Evolutionary conservation across 345 rosid species (phyloP).

Genomic region (Lepidium aucheri): DNA sequence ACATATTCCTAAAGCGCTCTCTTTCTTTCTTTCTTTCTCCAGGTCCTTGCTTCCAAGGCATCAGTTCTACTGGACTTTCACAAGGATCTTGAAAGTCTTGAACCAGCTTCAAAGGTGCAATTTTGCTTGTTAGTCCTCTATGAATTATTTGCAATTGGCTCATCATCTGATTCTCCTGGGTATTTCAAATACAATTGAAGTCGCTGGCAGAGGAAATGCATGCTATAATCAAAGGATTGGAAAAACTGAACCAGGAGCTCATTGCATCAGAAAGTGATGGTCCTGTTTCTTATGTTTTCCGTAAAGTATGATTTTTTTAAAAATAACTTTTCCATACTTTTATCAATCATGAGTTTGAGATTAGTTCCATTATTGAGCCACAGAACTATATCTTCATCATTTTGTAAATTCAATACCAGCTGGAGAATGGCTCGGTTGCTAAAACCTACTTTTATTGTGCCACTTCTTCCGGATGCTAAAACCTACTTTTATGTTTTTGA

Average conservation of each 20-base stretch:
- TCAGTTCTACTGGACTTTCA: slow-evolving; percentile 79
- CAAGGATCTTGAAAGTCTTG: slow-evolving; percentile 76
- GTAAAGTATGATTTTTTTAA: slow-evolving; percentile 41
- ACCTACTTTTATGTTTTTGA: neutral
- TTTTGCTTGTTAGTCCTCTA: slow-evolving; percentile 4
- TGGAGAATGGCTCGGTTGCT: neutral
- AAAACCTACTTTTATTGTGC: neutral
- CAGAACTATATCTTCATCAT: neutral
- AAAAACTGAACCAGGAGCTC: slow-evolving; percentile 87
- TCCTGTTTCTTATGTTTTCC: slow-evolving; percentile 83
- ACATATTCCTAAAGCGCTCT: neutral
- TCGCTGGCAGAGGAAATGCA: slow-evolving; percentile 98
- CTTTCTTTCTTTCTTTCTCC: slow-evolving; percentile 7
- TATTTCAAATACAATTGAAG: slow-evolving; percentile 85
- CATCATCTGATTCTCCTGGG: slow-evolving; percentile 7
- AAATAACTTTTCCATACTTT: neutral
- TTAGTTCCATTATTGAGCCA: slow-evolving; percentile 2
- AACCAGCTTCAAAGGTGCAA: slow-evolving; percentile 74
- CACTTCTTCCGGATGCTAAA: neutral
- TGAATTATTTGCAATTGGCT: neutral
- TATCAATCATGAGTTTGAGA: neutral
- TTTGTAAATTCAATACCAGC: neutral
- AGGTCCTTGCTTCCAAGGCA: slow-evolving; percentile 77
- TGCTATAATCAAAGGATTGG: slow-evolving; percentile 91
- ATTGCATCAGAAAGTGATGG: slow-evolving; percentile 86